Evolutionary conservation across 495 filamentous ascomycete species (phyloP).

Genomic region (Xylaria bambusicola): DNA sequence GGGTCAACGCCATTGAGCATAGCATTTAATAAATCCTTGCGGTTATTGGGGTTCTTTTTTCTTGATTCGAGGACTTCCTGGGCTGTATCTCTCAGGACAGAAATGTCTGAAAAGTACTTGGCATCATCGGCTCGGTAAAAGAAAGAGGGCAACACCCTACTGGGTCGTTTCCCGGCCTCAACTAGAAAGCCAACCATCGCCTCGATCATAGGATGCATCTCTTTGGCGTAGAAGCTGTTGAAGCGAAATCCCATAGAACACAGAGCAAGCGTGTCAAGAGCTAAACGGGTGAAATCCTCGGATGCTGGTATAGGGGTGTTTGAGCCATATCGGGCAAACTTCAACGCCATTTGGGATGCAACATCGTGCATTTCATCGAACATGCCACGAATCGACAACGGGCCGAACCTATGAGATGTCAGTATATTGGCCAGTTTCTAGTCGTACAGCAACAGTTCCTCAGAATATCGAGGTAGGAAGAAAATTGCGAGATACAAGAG

Average conservation of each 20-base stretch:
- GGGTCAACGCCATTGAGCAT: constrained; percentile 69
- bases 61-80: constrained; percentile 62
- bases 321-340: constrained; percentile 70
- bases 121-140: constrained; percentile 55
- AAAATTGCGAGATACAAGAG: background rate
- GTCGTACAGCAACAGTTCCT: constrained; percentile 24
- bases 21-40: constrained; percentile 69
- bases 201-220: constrained; percentile 65
- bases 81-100: constrained; percentile 55
- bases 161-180: constrained; percentile 55
- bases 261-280: constrained; percentile 71
- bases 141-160: constrained; percentile 54
- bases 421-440: constrained; percentile 4
- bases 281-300: constrained; percentile 75
- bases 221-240: constrained; percentile 71
- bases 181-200: constrained; percentile 63
- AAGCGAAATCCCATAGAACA: constrained; percentile 75
- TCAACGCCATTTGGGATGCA: constrained; percentile 67
- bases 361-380: constrained; percentile 78
- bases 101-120: constrained; percentile 62
- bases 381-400: constrained; percentile 68
- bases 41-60: constrained; percentile 55
- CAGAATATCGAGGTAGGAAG: background rate
- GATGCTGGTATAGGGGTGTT: constrained; percentile 57
- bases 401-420: constrained; percentile 57